These are phyloP conservation scores for Penicillium sp. DNA, from an alignment of 2,329 filamentous ascomycete genomes.

Conservation along the genomic window DNA sequence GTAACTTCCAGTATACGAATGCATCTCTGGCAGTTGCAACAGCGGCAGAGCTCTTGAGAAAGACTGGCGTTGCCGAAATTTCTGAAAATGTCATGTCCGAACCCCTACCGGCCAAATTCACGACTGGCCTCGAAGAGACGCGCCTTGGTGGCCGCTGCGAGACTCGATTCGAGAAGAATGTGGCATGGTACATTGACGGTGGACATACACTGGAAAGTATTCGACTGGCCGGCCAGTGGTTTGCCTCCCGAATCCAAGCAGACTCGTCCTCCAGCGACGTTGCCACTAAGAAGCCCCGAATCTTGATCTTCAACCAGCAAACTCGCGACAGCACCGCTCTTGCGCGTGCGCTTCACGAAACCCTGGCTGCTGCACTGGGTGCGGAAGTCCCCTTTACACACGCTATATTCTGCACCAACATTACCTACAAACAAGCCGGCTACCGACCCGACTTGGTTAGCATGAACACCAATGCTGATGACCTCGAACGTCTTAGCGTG, in stretches of 20 bases:
- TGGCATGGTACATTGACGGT: conserved; percentile 83
- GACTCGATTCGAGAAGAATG: conserved; percentile 58
- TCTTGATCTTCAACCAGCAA: conserved; percentile 91
- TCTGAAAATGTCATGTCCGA: conserved; percentile 43
- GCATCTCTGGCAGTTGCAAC: conserved; percentile 63
- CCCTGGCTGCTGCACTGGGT: conserved; percentile 51
- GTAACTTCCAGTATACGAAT: conserved; percentile 66
- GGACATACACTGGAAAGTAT: conserved; percentile 88
- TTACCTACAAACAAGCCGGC: conserved; percentile 64
- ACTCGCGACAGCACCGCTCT: conserved; percentile 74
- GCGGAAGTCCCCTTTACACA: conserved; percentile 64
- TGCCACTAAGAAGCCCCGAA: conserved; percentile 50
- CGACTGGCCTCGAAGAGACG: conserved; percentile 67
- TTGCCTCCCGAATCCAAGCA: conserved; percentile 57
- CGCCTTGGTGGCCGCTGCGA: conserved; percentile 79
- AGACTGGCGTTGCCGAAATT: conserved; percentile 39
- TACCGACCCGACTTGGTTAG: conserved; percentile 67
- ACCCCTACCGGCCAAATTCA: conserved; percentile 64
- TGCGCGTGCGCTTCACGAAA: conserved; percentile 65
- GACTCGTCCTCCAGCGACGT: conserved; percentile 37
- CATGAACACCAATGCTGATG: conserved; percentile 62
- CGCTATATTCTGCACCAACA: conserved; percentile 82
- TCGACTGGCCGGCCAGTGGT: conserved; percentile 76
- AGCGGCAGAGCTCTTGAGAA: conserved; percentile 45
- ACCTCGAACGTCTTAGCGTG: conserved; percentile 64